These are phyloP conservation scores for Pleurotus platypus DNA, from an alignment of 768 basidiomycete genomes.

Conservation along the genomic window DNA sequence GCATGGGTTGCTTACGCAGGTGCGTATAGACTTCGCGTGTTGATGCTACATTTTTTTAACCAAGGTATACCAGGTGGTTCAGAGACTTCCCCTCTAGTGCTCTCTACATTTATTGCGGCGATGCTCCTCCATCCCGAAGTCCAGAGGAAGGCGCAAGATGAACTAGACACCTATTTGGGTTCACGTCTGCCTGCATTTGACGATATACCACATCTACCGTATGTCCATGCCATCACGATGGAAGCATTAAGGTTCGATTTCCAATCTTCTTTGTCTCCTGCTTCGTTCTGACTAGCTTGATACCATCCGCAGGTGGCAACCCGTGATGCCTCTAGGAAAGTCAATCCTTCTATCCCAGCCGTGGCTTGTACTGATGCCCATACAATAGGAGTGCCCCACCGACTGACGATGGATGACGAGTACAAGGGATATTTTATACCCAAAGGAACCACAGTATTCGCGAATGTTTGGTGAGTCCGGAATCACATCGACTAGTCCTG, in stretches of 20 bases:
- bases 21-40: not conserved
- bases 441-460: not conserved
- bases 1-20: constrained; percentile 12
- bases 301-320: no score
- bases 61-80: constrained; percentile 17
- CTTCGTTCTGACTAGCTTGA: no score
- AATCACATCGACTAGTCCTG: not conserved
- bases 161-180: constrained; percentile 26
- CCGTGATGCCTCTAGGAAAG: no score
- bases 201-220: constrained; percentile 23
- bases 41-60: no score
- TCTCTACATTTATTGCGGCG: constrained; percentile 23
- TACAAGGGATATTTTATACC: constrained; percentile 2
- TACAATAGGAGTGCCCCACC: not conserved
- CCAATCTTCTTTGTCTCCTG: no score
- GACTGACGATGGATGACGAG: not conserved
- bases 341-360: not conserved
- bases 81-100: constrained; percentile 21
- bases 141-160: constrained; percentile 24
- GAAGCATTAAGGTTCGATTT: constrained; percentile 13
- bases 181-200: constrained; percentile 24
- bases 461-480: not conserved
- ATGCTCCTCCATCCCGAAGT: constrained; percentile 25
- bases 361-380: not conserved
- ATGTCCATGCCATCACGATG: constrained; percentile 26